A percentile compares a stretch with the other conserved stretches of the same genome.
phyloP scores from a whole-genome alignment of 768 basidiomycete genomes.

The Collybia mongolica region DNA sequence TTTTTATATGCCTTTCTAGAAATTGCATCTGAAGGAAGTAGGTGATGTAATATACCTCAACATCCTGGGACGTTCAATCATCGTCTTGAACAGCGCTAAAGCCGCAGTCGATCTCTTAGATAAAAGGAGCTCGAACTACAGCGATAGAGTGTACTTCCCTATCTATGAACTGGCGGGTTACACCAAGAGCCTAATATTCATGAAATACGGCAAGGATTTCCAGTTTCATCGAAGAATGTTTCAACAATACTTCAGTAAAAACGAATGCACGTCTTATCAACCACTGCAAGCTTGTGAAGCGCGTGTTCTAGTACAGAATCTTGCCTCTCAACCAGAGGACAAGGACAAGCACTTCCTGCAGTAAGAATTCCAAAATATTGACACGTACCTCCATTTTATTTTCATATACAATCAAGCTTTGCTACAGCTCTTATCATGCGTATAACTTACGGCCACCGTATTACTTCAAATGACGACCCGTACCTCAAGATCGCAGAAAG shows the following conservation, averaged over 20 bases:
- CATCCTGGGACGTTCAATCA: slow-evolving; percentile 21
- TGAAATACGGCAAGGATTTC: slow-evolving; percentile 13
- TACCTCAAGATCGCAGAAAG: slow-evolving; percentile 34
- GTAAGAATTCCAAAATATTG: slow-evolving; percentile 1
- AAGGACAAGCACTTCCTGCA: slow-evolving; percentile 13
- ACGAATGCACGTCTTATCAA: slow-evolving; percentile 4
- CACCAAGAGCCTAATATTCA: slow-evolving; percentile 5
- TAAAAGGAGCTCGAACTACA: slow-evolving; percentile 9
- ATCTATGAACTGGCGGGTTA: background rate
- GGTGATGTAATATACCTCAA: slow-evolving; percentile 16
- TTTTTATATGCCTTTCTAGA: background rate
- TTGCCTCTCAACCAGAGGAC: slow-evolving; percentile 12
- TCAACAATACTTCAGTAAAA: slow-evolving; percentile 11
- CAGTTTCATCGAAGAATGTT: slow-evolving; percentile 11
- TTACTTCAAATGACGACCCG: slow-evolving; percentile 31
- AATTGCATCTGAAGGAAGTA: background rate
- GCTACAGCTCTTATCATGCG: slow-evolving; percentile 20
- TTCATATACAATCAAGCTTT: slow-evolving; percentile 2
- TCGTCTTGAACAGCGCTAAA: slow-evolving; percentile 18
- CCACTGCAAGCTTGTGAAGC: slow-evolving; percentile 12
- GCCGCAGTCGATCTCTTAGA: slow-evolving; percentile 19
- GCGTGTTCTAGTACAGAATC: slow-evolving; percentile 12
- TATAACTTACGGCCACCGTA: slow-evolving; percentile 29
- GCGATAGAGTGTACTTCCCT: slow-evolving; percentile 6
- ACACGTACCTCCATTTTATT: background rate